A percentile compares a stretch with the other conserved stretches of the same genome.
phyloP scores from a whole-genome alignment of 352 stramenopile genomes.

The Phytophthora hybrid region DNA sequence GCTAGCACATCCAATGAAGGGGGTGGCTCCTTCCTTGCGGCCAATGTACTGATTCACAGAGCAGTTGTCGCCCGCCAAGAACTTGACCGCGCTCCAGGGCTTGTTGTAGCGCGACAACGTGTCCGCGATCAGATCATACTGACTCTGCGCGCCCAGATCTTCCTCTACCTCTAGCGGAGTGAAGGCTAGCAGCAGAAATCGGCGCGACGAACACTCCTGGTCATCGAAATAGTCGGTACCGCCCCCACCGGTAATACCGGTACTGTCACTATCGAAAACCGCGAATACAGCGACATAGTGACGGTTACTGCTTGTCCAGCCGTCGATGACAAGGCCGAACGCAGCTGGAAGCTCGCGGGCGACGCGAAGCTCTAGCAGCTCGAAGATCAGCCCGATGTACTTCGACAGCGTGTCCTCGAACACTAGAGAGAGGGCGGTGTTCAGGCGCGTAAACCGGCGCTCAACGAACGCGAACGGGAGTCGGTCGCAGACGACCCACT shows the following conservation, averaged over 20 bases:
- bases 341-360: background rate
- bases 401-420: background rate
- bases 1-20: conserved; percentile 26
- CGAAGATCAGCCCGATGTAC: background rate
- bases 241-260: background rate
- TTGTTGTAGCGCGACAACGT: conserved; percentile 15
- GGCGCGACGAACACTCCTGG: background rate
- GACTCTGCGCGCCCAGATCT: conserved; percentile 18
- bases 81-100: conserved; percentile 18
- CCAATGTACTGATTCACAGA: conserved; percentile 30
- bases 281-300: background rate
- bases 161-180: conserved; percentile 22
- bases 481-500: background rate
- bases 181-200: background rate
- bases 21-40: background rate
- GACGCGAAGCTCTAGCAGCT: background rate
- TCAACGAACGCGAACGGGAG: background rate
- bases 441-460: background rate
- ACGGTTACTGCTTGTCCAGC: background rate
- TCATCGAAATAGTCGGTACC: background rate
- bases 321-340: background rate
- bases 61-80: conserved; percentile 31
- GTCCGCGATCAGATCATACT: conserved; percentile 24
- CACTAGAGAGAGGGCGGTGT: background rate
- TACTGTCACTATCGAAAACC: background rate